These are phyloP conservation scores for Quercus engelmannii DNA, from an alignment of 306 rosid genomes.

Conservation along the genomic window DNA sequence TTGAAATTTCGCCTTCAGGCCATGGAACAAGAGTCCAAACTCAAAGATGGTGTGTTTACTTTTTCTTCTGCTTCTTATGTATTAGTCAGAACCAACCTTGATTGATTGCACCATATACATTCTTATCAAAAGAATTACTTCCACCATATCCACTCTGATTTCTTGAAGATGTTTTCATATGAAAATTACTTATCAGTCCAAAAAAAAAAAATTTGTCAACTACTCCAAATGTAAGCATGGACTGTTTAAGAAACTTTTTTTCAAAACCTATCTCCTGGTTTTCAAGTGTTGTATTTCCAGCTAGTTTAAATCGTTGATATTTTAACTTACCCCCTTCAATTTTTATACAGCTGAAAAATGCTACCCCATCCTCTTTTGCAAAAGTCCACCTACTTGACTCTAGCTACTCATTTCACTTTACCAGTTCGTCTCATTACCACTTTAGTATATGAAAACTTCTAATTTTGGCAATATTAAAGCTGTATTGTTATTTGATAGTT, in stretches of 20 bases:
- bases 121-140: neutral
- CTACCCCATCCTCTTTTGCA: neutral
- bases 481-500: neutral
- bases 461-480: neutral
- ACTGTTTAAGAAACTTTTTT: no score
- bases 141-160: neutral
- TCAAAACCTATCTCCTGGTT: neutral
- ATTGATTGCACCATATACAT: neutral
- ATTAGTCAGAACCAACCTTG: conserved; percentile 10
- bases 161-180: neutral
- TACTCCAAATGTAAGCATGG: no score
- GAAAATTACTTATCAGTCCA: no score
- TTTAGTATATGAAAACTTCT: neutral
- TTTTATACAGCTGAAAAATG: neutral
- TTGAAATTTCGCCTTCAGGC: conserved; percentile 84
- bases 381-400: neutral
- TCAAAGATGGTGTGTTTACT: conserved; percentile 63
- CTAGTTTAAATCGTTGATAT: neutral
- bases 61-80: conserved; percentile 16
- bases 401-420: neutral
- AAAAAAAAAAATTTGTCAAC: no score
- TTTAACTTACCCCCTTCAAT: neutral
- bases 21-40: conserved; percentile 78
- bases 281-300: neutral
- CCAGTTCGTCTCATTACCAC: neutral